Percentiles rank a stretch among this genome's conserved stretches.
phyloP scores from a whole-genome alignment of 2,329 filamentous ascomycete species.

The Diaporthe capsici region DNA sequence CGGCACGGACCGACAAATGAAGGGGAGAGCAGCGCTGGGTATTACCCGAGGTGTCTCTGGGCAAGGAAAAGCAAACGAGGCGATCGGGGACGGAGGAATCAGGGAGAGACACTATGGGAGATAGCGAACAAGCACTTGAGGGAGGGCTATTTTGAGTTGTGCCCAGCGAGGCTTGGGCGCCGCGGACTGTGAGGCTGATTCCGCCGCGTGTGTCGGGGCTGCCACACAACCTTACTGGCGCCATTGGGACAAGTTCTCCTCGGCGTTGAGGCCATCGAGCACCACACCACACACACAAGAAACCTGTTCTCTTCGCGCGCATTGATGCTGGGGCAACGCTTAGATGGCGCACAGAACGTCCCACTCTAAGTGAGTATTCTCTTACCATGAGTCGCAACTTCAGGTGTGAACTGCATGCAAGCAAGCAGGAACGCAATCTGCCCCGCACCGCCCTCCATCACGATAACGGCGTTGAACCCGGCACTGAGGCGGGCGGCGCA shows the following conservation, averaged over 20 bases:
- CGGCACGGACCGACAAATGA: constrained; percentile 25
- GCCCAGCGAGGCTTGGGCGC: not conserved
- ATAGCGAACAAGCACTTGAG: not conserved
- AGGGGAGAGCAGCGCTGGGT: not conserved
- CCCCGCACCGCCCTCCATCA: not conserved
- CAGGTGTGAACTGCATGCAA: not conserved
- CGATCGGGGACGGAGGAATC: too few relatives aligned
- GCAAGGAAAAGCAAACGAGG: too few relatives aligned
- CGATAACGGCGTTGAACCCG: constrained; percentile 4
- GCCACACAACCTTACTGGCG: not conserved
- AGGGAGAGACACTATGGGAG: not conserved
- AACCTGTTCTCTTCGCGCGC: constrained; percentile 5
- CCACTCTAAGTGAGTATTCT: not conserved
- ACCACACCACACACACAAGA: not conserved
- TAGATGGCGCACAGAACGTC: not conserved
- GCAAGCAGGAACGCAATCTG: too few relatives aligned
- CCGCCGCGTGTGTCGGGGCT: not conserved
- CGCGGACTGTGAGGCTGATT: not conserved
- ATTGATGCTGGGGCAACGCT: constrained; percentile 5
- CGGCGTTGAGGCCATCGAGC: not conserved
- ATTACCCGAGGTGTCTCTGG: not conserved
- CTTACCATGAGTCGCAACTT: not conserved
- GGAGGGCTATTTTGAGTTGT: constrained; percentile 15
- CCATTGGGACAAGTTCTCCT: not conserved
- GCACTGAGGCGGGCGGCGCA: not conserved